These are phyloP conservation scores for Lanmaoa pseudosensibilis DNA, from an alignment of 768 basidiomycete species.

Conservation along the genomic window DNA sequence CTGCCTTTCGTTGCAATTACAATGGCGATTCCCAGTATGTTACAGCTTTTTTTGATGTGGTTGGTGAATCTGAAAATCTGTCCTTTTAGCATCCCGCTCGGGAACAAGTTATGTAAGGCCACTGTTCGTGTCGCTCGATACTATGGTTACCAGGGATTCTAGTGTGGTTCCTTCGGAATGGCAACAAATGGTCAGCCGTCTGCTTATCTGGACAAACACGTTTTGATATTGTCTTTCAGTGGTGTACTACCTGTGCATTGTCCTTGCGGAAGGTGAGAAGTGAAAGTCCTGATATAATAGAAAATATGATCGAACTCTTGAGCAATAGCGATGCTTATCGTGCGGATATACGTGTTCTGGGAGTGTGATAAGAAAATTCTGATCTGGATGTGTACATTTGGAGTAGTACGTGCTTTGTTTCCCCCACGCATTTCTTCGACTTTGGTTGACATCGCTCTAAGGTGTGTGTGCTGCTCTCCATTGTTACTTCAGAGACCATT, in stretches of 20 bases:
- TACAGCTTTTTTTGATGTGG: not conserved
- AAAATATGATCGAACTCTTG: not conserved
- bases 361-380: slow-evolving; percentile 17
- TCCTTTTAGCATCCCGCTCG: slow-evolving; percentile 8
- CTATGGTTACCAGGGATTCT: not conserved
- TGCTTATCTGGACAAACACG: not conserved
- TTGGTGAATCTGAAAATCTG: not conserved
- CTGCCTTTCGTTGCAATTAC: slow-evolving; percentile 18
- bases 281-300: not conserved
- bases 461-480: slow-evolving; percentile 5
- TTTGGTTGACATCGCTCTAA: not conserved
- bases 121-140: not conserved
- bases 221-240: slow-evolving; percentile 2
- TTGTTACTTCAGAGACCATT: slow-evolving; percentile 10
- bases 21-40: slow-evolving; percentile 15
- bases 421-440: not conserved
- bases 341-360: slow-evolving; percentile 24
- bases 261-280: slow-evolving; percentile 20
- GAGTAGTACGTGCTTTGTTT: slow-evolving; percentile 3
- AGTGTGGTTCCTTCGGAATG: slow-evolving; percentile 16
- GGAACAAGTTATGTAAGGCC: slow-evolving; percentile 7
- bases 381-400: slow-evolving; percentile 12
- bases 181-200: slow-evolving; percentile 5
- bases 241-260: slow-evolving; percentile 14
- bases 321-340: slow-evolving; percentile 15